Base-by-base conservation (phyloP, 371 early-diverging fungal genomes). In the Mucor velutinosus region DNA sequence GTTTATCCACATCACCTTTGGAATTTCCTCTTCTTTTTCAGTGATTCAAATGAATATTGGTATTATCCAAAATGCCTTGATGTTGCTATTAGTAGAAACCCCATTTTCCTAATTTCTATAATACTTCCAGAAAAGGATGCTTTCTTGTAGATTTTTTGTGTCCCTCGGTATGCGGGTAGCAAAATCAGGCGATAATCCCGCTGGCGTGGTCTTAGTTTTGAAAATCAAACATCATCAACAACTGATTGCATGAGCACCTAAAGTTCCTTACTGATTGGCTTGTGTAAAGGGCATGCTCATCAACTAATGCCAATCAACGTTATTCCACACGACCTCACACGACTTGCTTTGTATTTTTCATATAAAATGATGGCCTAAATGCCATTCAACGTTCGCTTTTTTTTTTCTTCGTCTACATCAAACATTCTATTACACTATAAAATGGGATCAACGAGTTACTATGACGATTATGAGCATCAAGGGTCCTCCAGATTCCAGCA, bases 311-410 rank as follows among this genome's bases (percentile, higher is more conserved):
- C 21, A 47, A 47, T 47, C 21, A 47, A 47, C 11, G 2, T 15
- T 17, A 47, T 19, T 64, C 69, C 73, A 73, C 73, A 73, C 69
- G 73, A 73, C 73, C 73, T 69, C 73, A 73, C 73, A 69, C 69
- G 66, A 69, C 19, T 39, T 21, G 47, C 2, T 17, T 41, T 17
- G 17, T 1, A 1, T 41, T 19, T 41, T 53, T 53, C 23, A 59
- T 67, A 72, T 67, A 72, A 67, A 69, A 35, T 53, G 66, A n/a
- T 7, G 17, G 29, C 35, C 12, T n/a, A 25, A 58, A 58, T 71
- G 25, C 23, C 21, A 58, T 51, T 49, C 12, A 33, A 51, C 23
- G 11, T 30, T 19, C 41, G n/a, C 7, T 21, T 30, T 12, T 29
- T 17, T 47, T 7, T 15, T 61, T 21, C 30, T n/a, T 47, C 17